phyloP scores from a whole-genome alignment of 345 rosid species.

The Populus alba region DNA sequence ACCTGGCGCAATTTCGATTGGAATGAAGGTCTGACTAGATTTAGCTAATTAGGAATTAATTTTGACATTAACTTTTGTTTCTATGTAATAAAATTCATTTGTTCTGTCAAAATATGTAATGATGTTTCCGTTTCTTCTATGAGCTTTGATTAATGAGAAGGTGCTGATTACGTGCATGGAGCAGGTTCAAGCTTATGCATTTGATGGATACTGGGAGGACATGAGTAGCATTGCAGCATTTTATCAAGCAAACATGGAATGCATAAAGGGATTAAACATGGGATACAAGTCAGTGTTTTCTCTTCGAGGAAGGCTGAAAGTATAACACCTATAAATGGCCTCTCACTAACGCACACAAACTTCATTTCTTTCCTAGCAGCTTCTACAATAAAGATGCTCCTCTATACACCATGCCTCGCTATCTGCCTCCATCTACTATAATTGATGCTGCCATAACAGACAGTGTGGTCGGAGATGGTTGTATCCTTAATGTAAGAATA shows the following conservation, averaged over 20 bases:
- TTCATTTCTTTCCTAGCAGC: slow-evolving; percentile 36
- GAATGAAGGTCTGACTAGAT: slow-evolving; percentile 55
- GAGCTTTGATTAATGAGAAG: not conserved
- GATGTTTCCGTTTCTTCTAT: not conserved
- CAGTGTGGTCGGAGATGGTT: slow-evolving; percentile 74
- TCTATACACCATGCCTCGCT: slow-evolving; percentile 63
- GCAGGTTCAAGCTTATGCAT: slow-evolving; percentile 64
- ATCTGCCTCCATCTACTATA: slow-evolving; percentile 63
- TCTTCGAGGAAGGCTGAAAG: slow-evolving; percentile 3
- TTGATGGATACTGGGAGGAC: slow-evolving; percentile 82
- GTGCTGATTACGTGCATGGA: slow-evolving; percentile 3
- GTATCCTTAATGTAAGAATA: slow-evolving; percentile 64
- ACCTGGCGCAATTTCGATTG: slow-evolving; percentile 58
- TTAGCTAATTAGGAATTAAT: not conserved
- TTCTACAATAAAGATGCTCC: slow-evolving; percentile 56
- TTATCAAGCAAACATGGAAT: slow-evolving; percentile 75
- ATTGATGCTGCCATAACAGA: slow-evolving; percentile 53
- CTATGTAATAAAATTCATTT: not conserved
- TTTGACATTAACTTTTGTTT: too few species aligned
- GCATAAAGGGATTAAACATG: slow-evolving; percentile 41
- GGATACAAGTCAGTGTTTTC: slow-evolving; percentile 44
- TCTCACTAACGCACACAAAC: slow-evolving; percentile 14
- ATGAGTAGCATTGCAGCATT: slow-evolving; percentile 62
- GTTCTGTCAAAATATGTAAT: not conserved
- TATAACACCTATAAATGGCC: not conserved